Evolutionary conservation across 2,329 filamentous ascomycete species (phyloP), one percentile per base, ranked within the genome.

Genomic region (Pochonia chlamydosporia): DNA sequence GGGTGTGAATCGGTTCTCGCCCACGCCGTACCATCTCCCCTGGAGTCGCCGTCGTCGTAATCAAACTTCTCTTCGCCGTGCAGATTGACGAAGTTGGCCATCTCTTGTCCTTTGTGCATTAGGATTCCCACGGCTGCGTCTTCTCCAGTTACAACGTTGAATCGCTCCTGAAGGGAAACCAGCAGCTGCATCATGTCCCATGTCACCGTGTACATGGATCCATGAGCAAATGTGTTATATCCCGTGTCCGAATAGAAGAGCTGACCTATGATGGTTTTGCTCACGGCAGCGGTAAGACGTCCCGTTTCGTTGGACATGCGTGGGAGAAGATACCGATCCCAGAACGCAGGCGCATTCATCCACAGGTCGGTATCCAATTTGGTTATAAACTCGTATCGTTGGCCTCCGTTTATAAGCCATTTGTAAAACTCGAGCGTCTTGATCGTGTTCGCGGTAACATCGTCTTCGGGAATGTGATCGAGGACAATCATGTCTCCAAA

Each of bases 401-500:
- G 43, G 13, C 54, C 49, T 6, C 50, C 44, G 5, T 46, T 39
- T n/a, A 59, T 49, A 18, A 64, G 57, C 56, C 57, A 62, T 45
- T 60, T 58, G 52, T 60, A 63, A 5, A 65, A 56, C 50, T 64
- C 63, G 13, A 65, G 52, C 4, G 61, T 62, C 54, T 65, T 64
- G 49, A 64, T 52, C 8, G 61, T 63, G 46, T 65, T 64, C 33
- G 63, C 61, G 4, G 57, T 61, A 6, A 63, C 26, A 13, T 61
- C 58, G 43, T 61, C 56, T 50, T 65, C 63, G 11, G 52, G 50
- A 3, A 64, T 45, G 39, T 61, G 54, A n/a, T 64, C 59, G 4
- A 65, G 61, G 2, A 65, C 57, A 49, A 65, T 62, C 31, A 65
- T 56, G 45, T 65, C 62, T 13, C 63, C 63, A 51, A 58, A 63